Percentiles rank a stretch among this genome's conserved stretches.
Evolutionary conservation across 352 stramenopile genomes (phyloP).

Genomic region (Pythium rishiriense): DNA sequence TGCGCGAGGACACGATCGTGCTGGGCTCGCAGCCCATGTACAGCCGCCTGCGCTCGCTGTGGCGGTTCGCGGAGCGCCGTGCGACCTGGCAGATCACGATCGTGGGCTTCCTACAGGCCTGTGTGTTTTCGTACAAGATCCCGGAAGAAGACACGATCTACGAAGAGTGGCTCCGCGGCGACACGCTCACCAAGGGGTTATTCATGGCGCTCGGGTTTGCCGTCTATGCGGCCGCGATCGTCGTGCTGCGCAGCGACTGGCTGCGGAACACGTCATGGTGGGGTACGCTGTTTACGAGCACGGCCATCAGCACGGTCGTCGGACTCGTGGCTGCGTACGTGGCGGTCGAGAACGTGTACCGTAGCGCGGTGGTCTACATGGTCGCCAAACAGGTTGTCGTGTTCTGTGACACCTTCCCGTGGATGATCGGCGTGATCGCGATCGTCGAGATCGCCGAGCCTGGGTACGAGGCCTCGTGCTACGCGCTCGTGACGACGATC

Average conservation of each 20-base stretch:
- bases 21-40: constrained; percentile 4
- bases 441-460: constrained; percentile 19
- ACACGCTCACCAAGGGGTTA: constrained; percentile 11
- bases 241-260: not conserved
- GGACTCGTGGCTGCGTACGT: not conserved
- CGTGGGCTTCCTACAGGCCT: constrained; percentile 9
- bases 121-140: constrained; percentile 2
- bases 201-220: not conserved
- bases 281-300: not conserved
- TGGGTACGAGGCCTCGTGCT: constrained; percentile 12
- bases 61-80: constrained; percentile 17
- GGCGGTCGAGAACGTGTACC: constrained; percentile 4
- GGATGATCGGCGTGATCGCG: constrained; percentile 12
- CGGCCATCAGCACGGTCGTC: not conserved
- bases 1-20: constrained; percentile 11
- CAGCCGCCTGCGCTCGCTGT: constrained; percentile 11
- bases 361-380: constrained; percentile 8
- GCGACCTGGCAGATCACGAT: constrained; percentile 26
- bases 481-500: constrained; percentile 22
- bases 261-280: constrained; percentile 19
- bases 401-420: constrained; percentile 9
- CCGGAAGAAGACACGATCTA: constrained; percentile 5
- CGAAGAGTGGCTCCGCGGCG: constrained; percentile 10
- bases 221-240: not conserved
- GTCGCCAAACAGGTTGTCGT: not conserved